Evolutionary conservation across 768 basidiomycete species (phyloP).

Genomic region (Rhizopogon roseolus): DNA sequence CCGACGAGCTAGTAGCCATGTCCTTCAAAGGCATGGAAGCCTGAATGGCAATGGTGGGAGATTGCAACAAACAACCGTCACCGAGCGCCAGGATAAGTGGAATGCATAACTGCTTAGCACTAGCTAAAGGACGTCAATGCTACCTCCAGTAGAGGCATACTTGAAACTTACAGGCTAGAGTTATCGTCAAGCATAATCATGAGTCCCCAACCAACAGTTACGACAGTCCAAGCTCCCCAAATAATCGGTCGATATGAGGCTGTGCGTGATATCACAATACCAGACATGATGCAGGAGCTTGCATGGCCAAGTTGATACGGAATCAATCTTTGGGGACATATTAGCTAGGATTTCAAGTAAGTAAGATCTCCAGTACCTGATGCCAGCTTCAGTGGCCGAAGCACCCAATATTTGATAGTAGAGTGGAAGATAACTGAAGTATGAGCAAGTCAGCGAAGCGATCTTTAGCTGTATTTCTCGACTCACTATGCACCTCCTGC

Average conservation of each 20-base stretch:
- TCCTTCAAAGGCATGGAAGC: conserved; percentile 85
- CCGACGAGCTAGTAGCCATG: conserved; percentile 77
- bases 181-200: conserved; percentile 62
- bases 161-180: conserved; percentile 40
- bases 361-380: conserved; percentile 37
- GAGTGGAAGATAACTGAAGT: conserved; percentile 57
- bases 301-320: conserved; percentile 64
- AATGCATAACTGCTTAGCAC: conserved; percentile 60
- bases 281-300: conserved; percentile 48
- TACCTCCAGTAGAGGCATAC: background rate
- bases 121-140: conserved; percentile 19
- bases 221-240: conserved; percentile 54
- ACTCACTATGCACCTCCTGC: conserved; percentile 38
- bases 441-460: background rate
- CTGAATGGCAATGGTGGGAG: conserved; percentile 69
- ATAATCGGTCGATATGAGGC: conserved; percentile 58
- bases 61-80: conserved; percentile 61
- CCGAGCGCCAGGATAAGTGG: conserved; percentile 66
- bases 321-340: conserved; percentile 49
- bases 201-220: conserved; percentile 64
- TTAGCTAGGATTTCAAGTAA: background rate
- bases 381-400: conserved; percentile 65
- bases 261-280: conserved; percentile 51
- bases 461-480: too few relatives aligned
- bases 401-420: conserved; percentile 77